Evolutionary conservation across 768 basidiomycete genomes (phyloP).

Genomic region (Pulveroboletus frians): DNA sequence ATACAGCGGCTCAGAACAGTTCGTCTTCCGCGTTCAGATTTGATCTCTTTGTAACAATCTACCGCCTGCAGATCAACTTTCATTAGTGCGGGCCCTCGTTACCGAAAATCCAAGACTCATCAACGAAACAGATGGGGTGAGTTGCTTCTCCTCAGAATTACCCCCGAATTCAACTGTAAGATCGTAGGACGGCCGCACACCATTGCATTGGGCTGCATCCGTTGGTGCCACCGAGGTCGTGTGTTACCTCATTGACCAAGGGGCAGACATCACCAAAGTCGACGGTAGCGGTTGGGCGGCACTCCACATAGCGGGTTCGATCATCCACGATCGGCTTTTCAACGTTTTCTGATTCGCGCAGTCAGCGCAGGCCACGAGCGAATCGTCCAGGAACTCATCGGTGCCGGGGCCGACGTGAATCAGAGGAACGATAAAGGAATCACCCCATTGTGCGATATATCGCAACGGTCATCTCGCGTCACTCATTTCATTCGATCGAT

Average conservation of each 20-base stretch:
- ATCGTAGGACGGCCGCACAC: slow-evolving; percentile 67
- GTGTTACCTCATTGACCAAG: slow-evolving; percentile 63
- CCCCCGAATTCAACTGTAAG: background rate
- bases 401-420: slow-evolving; percentile 79
- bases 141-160: background rate
- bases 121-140: slow-evolving; percentile 59
- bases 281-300: slow-evolving; percentile 75
- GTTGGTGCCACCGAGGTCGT: slow-evolving; percentile 65
- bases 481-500: slow-evolving; percentile 9
- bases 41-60: background rate
- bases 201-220: slow-evolving; percentile 83
- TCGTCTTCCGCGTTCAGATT: background rate
- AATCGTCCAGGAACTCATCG: slow-evolving; percentile 69
- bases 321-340: background rate
- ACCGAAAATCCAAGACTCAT: slow-evolving; percentile 57
- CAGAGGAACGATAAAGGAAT: slow-evolving; percentile 78
- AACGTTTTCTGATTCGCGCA: slow-evolving; percentile 27
- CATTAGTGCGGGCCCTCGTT: slow-evolving; percentile 62
- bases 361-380: slow-evolving; percentile 79
- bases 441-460: slow-evolving; percentile 63
- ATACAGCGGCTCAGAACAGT: slow-evolving; percentile 71
- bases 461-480: background rate
- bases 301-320: slow-evolving; percentile 70
- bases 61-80: slow-evolving; percentile 53
- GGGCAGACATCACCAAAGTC: slow-evolving; percentile 57